Evolutionary conservation across 2,329 filamentous ascomycete species (phyloP).

Genomic region (Alternaria dauci): DNA sequence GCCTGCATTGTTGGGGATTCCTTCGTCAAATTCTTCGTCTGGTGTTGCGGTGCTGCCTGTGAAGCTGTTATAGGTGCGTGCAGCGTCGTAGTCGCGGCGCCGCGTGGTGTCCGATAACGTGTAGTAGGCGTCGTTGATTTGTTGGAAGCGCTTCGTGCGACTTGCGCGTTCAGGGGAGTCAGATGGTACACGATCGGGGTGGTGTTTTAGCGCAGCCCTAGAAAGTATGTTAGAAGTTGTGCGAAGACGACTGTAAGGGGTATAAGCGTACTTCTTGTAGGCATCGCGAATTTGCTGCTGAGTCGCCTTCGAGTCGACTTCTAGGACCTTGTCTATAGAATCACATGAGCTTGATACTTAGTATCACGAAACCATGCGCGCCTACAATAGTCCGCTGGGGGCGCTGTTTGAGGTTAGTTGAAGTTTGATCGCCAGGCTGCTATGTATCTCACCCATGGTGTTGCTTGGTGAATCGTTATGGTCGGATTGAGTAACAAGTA

Average conservation of each 20-base stretch:
- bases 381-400: constrained; percentile 40
- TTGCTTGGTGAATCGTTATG: background rate
- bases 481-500: background rate
- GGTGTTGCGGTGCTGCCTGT: constrained; percentile 55
- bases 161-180: constrained; percentile 82
- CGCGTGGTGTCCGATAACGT: constrained; percentile 82
- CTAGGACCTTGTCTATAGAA: constrained; percentile 59
- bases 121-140: constrained; percentile 93
- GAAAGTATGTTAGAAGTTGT: constrained; percentile 9
- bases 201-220: constrained; percentile 87
- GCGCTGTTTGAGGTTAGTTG: constrained; percentile 30
- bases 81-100: constrained; percentile 83
- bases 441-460: constrained; percentile 32
- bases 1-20: constrained; percentile 51
- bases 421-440: constrained; percentile 3
- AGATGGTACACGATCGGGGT: constrained; percentile 87
- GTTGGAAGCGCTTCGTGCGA: constrained; percentile 88
- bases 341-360: background rate
- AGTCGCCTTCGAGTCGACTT: constrained; percentile 75
- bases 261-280: constrained; percentile 77
- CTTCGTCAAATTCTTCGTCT: constrained; percentile 59
- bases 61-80: constrained; percentile 65
- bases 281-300: constrained; percentile 88
- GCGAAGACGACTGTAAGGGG: background rate
- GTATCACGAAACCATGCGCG: background rate